Evolutionary conservation across 192 early-diverging fungal species (phyloP), one percentile per base, ranked within the genome.

Genomic region (Coemansia sp.): DNA sequence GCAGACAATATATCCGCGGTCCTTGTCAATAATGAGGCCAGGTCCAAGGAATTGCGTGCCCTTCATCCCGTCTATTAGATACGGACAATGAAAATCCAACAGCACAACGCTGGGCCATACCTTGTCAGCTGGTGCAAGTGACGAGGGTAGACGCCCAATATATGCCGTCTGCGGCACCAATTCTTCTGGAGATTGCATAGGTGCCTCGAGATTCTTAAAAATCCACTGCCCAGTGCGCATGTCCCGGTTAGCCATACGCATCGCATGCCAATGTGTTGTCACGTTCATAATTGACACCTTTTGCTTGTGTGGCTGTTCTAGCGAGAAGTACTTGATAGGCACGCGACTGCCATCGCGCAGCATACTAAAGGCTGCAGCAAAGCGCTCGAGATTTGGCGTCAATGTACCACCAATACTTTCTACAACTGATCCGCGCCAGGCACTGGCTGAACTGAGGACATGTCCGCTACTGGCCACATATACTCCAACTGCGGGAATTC

Each of bases 211-310:
- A 23, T 91, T 84, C 2, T 66, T 73, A 80, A 87, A 93, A 31
- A 85, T 81, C 95, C 95, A 98, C 9, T 85, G 69, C 5, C 95
- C 95, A 18, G 90, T 91, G 14, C 22, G 58, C 69, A 88, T 85
- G 79, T 94, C 90, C 62, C 95, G 85, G 4, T 79, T 67, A 21
- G 92, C 90, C 63, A 94, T 54, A 59, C 91, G 78, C 74, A 93
- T 93, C 44, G 81, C 83, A 64, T 87, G 85, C 94, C 94, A 98
- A 68, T 94, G 93, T 58, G 92, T 82, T 67, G 94, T 89, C 7
- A 94, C 87, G 58, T 85, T 88, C 81, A 94, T 92, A 50, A 98
- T 89, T 67, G 86, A 85, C 14, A 98, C 84, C 49, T 85, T 86
- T 56, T 90, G 87, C 27, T 88, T 88, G 76, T 95, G 87, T 7